Base-by-base conservation (phyloP, 257 asterid genomes). In the Cinchona pubescens region DNA sequence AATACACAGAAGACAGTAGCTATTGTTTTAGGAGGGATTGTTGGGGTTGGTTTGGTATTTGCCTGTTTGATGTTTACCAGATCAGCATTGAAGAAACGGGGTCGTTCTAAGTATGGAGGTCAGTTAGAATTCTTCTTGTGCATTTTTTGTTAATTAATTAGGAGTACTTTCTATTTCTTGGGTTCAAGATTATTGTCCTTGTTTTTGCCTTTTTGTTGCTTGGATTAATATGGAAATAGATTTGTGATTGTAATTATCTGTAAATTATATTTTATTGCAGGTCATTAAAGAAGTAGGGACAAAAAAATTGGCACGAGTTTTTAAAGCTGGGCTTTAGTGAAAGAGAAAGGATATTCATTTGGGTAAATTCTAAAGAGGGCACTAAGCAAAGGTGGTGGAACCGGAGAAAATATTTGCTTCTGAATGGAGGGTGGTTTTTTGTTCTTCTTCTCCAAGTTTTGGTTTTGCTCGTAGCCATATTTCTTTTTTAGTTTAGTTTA, bases 1-100 rank as follows among this genome's bases (percentile, higher is more conserved):
- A 89, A 75, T 46, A 69, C 96, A 40, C 89, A 92, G 87, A 92
- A 89, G 87, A 89, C 90, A 2, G 78, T 92, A 6, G 98, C 97
- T 13, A 85, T 94, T 49, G 88, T 84, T 67, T 76, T 92, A 71
- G 98, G 98, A 72, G 97, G 96, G 69, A 48, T 86, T 3, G 90
- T 81, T 73, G 97, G 90, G 32, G 74, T 87, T 71, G 97, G 97
- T 18, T 77, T 92, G 51, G 81, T 86, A 67, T 43, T 85, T 86
- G 88, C 97, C 45, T 85, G 90, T 62, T 79, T 94, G 88, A 27
- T 92, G 67, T 85, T 90, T 63, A 72, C 84, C 29, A 92, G 80
- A 92, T 90, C 97, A 37, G 86, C 81, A 37, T 79, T 90, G 74
- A 88, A 87, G 90, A 92, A 88, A 73, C 85, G 80, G 85, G 51